Evolutionary conservation across 129 eudicot species (phyloP).

Genomic region (Gnaphalium uliginosum): DNA sequence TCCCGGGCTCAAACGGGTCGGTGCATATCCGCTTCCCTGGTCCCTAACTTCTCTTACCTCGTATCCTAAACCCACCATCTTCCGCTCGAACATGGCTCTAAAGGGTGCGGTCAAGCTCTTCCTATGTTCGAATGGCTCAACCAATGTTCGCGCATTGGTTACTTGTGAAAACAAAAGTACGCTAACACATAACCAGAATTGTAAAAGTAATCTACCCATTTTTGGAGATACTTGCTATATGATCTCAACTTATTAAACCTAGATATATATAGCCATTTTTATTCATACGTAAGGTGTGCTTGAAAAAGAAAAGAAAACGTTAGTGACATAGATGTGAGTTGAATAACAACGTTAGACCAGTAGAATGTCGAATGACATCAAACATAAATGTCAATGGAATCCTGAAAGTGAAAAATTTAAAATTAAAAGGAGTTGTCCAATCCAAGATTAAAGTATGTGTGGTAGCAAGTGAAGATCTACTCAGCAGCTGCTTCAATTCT

Average conservation of each 20-base stretch:
- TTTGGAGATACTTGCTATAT: slow-evolving; percentile 21
- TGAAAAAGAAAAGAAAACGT: slow-evolving; percentile 1
- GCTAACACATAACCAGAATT: slow-evolving; percentile 23
- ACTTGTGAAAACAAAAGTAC: slow-evolving; percentile 23
- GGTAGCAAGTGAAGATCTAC: slow-evolving; percentile 34
- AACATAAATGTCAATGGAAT: slow-evolving; percentile 25
- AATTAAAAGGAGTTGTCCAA: slow-evolving; percentile 13
- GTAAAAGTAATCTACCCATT: slow-evolving; percentile 25
- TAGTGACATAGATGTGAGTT: slow-evolving; percentile 24
- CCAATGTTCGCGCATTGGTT: slow-evolving; percentile 21
- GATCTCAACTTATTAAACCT: slow-evolving; percentile 18
- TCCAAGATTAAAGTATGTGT: slow-evolving; percentile 17
- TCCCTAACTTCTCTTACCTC: slow-evolving; percentile 11
- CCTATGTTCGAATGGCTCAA: slow-evolving; percentile 18
- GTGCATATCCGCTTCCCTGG: slow-evolving; percentile 20
- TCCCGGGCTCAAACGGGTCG: slow-evolving; percentile 34
- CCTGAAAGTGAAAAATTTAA: not conserved
- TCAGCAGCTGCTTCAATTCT: not conserved
- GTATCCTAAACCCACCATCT: slow-evolving; percentile 14
- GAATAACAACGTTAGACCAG: slow-evolving; percentile 29
- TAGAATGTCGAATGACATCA: not conserved
- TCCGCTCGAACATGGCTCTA: slow-evolving; percentile 24
- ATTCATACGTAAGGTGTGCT: slow-evolving; percentile 22
- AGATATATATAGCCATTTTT: slow-evolving; percentile 28
- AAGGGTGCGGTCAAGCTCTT: slow-evolving; percentile 32